Base-by-base conservation (phyloP, 78 protist genomes). In the Isochrysis galbana region DNA sequence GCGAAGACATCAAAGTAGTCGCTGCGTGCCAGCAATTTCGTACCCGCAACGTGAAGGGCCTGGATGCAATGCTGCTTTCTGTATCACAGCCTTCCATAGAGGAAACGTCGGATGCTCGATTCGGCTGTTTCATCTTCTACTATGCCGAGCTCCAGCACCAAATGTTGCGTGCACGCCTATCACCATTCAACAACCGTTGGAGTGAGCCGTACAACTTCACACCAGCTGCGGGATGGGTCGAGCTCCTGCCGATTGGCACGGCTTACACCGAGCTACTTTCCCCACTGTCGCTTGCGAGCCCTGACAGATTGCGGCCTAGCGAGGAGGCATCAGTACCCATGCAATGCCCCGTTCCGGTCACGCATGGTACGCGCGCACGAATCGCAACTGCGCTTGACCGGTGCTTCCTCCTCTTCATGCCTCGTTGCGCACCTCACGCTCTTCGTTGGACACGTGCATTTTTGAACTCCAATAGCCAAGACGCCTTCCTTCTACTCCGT, bases 131-230 rank as follows among this genome's bases (percentile, higher is more conserved):
- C 77, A 25, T 5, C 77, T 69, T 69, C 21, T 4, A 69, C 77
- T 69, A 69, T 19, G 11, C 77, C 5, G 34, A 23, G 36, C 14
- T 69, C 38, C 26, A 25, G 77, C 29, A 23, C 29, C 77, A 69
- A 4, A 23, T 69, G 77, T 11, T 19, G 77, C 29, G 10, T 11
- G 77, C 77, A 19, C 14, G 26, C 34, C 77, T 69, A 23, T 69
- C 77, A 4, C 77, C 77, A 11, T 69, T 69, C 77, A 69, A 69
- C 77, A 69, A 69, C 77, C 77, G 77, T 69, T 69, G 77, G 77
- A 25, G 7, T 4, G 77, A 69, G 77, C 77, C 77, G 77, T 69
- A 69, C 77, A 69, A 69, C 77, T 69, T 69, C 26, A 69, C 77
- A n/a, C 77, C 77, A 4, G 7, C 19, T 4, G 77, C 26, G 14